A percentile compares a stretch with the other conserved stretches of the same genome.
Evolutionary conservation across 179 eudicot species (phyloP).

Genomic region (Sideroxylon spinosum): DNA sequence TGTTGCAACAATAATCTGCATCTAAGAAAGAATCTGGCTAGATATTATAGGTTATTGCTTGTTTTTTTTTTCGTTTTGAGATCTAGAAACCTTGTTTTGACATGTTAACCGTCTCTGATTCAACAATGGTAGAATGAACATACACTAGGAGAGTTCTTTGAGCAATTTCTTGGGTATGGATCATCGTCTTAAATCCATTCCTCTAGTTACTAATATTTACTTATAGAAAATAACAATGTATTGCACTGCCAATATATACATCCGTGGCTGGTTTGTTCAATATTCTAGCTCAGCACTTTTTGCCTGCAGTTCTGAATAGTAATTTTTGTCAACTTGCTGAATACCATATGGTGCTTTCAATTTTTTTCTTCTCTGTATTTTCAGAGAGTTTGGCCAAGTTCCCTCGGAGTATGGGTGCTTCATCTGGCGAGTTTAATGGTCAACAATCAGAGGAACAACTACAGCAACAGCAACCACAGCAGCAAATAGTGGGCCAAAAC

Average conservation of each 20-base stretch:
- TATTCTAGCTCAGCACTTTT: background rate
- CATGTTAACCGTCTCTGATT: background rate
- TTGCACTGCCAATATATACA: background rate
- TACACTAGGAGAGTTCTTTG: background rate
- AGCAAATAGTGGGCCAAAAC: conserved; percentile 38
- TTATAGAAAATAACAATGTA: background rate
- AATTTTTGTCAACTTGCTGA: background rate
- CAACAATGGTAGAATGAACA: background rate
- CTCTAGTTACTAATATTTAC: background rate
- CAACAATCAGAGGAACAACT: conserved; percentile 54
- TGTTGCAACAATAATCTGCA: background rate
- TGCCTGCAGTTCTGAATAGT: background rate
- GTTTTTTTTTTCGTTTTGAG: background rate
- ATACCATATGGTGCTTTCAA: background rate
- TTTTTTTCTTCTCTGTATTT: conserved; percentile 10
- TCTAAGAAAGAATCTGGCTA: background rate
- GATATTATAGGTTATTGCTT: background rate
- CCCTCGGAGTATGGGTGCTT: conserved; percentile 55
- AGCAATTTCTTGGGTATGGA: background rate
- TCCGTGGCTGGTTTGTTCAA: background rate
- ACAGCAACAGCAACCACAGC: conserved; percentile 36
- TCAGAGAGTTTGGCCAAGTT: conserved; percentile 89
- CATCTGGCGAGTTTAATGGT: conserved; percentile 40
- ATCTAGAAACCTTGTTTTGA: background rate
- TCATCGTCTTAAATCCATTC: too few relatives aligned